phyloP scores from a whole-genome alignment of 2,329 filamentous ascomycete species.

The Botryotinia narcissicola region DNA sequence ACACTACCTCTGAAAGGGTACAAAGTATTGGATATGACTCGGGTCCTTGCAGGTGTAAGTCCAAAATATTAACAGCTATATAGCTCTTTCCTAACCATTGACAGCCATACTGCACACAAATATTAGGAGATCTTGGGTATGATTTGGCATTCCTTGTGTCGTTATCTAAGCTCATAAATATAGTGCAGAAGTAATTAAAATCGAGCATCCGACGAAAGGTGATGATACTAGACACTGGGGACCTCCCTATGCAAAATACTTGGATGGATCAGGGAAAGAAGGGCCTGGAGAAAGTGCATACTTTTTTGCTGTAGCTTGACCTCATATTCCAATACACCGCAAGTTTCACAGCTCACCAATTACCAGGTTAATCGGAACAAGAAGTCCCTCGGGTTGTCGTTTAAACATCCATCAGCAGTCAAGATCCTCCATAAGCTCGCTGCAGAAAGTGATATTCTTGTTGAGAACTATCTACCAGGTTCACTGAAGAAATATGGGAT shows the following conservation, averaged over 20 bases:
- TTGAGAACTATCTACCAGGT: slow-evolving; percentile 95
- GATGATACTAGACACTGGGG: slow-evolving; percentile 98
- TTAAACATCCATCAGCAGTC: slow-evolving; percentile 79
- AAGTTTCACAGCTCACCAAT: slow-evolving; percentile 17
- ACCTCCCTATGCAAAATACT: slow-evolving; percentile 84
- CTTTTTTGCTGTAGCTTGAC: slow-evolving; percentile 69
- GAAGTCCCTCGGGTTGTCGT: slow-evolving; percentile 87
- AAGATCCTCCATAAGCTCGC: slow-evolving; percentile 83
- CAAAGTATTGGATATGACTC: slow-evolving; percentile 91
- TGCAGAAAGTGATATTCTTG: slow-evolving; percentile 83
- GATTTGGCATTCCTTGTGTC: slow-evolving; percentile 23
- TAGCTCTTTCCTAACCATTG: slow-evolving; percentile 9
- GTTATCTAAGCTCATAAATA: slow-evolving; percentile 22
- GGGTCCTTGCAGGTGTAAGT: slow-evolving; percentile 88
- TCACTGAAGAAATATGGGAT: slow-evolving; percentile 86
- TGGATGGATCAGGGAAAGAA: slow-evolving; percentile 53
- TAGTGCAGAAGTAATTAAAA: slow-evolving; percentile 94
- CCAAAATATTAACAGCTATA: not conserved
- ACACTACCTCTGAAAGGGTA: slow-evolving; percentile 77
- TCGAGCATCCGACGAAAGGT: slow-evolving; percentile 87
- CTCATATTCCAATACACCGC: not conserved
- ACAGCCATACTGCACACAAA: slow-evolving; percentile 96
- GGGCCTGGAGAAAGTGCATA: slow-evolving; percentile 92
- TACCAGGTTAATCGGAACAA: slow-evolving; percentile 91
- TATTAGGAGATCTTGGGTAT: slow-evolving; percentile 92